phyloP scores from a whole-genome alignment of 2,329 filamentous ascomycete species.

The Trichoderma sp. region DNA sequence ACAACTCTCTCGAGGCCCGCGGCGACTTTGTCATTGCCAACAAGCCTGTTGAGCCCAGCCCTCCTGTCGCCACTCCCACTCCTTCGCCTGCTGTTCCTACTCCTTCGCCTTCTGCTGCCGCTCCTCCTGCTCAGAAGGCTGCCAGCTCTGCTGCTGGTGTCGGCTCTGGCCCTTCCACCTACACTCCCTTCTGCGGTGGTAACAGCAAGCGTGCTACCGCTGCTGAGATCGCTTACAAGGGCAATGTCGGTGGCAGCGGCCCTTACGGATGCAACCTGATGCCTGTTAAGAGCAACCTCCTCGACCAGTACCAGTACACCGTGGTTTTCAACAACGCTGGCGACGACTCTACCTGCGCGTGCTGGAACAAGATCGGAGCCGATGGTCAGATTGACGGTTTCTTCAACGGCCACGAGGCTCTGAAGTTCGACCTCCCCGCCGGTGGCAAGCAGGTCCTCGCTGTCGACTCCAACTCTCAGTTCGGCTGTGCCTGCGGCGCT shows the following conservation, averaged over 20 bases:
- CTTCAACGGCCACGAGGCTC: constrained; percentile 43
- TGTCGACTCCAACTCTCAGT: constrained; percentile 48
- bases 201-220: constrained; percentile 46
- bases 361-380: constrained; percentile 54
- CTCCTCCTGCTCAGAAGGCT: constrained; percentile 16
- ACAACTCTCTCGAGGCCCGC: constrained; percentile 34
- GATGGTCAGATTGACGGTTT: constrained; percentile 47
- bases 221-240: constrained; percentile 46
- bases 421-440: constrained; percentile 42
- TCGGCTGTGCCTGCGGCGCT: constrained; percentile 45
- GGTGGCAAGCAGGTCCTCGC: constrained; percentile 42
- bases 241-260: constrained; percentile 44
- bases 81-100: constrained; percentile 20
- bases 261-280: constrained; percentile 55
- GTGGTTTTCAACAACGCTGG: constrained; percentile 41
- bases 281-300: constrained; percentile 38
- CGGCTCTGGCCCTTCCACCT: constrained; percentile 24
- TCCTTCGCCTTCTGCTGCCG: constrained; percentile 19
- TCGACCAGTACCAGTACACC: constrained; percentile 45
- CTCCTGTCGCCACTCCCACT: constrained; percentile 19
- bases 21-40: constrained; percentile 36
- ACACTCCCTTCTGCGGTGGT: constrained; percentile 38
- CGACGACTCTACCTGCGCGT: constrained; percentile 39
- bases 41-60: constrained; percentile 31
- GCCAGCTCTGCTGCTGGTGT: constrained; percentile 17